phyloP scores from a whole-genome alignment of 139 green algal genomes.

The Chlamydomonas schloesseri region DNA sequence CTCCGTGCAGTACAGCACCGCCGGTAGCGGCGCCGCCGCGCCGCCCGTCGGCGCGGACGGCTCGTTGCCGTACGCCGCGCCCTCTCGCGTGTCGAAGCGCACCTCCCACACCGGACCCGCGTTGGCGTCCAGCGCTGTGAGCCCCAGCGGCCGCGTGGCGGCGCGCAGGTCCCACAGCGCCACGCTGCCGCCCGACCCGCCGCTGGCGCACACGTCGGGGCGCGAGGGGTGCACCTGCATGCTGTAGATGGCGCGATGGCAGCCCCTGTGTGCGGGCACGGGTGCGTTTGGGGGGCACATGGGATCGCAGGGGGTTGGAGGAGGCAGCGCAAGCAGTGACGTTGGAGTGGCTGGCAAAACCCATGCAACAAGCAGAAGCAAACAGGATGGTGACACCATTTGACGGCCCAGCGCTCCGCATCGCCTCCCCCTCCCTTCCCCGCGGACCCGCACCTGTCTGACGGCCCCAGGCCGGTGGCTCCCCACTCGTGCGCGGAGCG shows the following conservation, averaged over 20 bases:
- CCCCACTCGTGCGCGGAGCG: conserved; percentile 56
- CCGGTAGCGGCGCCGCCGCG: conserved; percentile 16
- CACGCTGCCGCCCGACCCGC: conserved; percentile 51
- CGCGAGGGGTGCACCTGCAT: conserved; percentile 68
- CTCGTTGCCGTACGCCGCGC: background rate
- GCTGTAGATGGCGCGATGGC: conserved; percentile 45
- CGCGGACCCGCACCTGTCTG: conserved; percentile 35
- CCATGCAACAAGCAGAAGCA: no score
- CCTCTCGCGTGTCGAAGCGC: conserved; percentile 45
- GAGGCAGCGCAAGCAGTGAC: no score
- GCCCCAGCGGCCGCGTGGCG: conserved; percentile 25
- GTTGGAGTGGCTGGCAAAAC: no score
- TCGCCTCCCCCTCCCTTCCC: no score
- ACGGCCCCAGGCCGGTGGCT: conserved; percentile 44
- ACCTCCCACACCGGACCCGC: conserved; percentile 64
- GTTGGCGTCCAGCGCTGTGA: background rate
- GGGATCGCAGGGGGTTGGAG: no score
- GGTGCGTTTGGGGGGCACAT: background rate
- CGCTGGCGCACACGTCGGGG: conserved; percentile 67
- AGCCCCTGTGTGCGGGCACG: conserved; percentile 13
- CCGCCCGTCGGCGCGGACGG: background rate
- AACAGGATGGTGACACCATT: no score
- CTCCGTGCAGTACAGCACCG: conserved; percentile 62
- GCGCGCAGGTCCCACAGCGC: conserved; percentile 75
- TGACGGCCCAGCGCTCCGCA: no score